Conservation (phyloP, 768 basidiomycete species). For the Stropharia rugosoannulata region DNA sequence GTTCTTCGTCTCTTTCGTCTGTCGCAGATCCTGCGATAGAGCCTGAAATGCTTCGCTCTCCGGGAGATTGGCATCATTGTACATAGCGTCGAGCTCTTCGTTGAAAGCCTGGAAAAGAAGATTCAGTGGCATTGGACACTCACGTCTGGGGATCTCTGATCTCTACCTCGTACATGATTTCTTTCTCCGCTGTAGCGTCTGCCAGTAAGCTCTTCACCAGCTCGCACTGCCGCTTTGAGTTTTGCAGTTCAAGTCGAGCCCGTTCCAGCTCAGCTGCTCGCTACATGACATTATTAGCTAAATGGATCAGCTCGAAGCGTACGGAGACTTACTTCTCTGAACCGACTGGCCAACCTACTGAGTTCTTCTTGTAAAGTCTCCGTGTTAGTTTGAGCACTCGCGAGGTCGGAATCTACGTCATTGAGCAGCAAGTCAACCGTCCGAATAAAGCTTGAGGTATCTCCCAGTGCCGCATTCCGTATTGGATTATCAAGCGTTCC, state of each 20-base stretch:
- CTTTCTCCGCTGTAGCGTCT: conserved; percentile 83
- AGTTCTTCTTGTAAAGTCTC: conserved; percentile 55
- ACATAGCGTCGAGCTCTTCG: conserved; percentile 91
- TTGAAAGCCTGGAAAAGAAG: conserved; percentile 73
- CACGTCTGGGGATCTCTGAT: background rate
- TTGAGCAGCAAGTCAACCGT: conserved; percentile 52
- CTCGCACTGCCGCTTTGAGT: conserved; percentile 71
- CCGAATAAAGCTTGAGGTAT: conserved; percentile 35
- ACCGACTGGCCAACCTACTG: conserved; percentile 44
- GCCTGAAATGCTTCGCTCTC: conserved; percentile 83
- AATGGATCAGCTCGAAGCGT: background rate
- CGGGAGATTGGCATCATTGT: conserved; percentile 79
- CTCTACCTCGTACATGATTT: conserved; percentile 87
- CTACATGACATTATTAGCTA: conserved; percentile 29
- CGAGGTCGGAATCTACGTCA: conserved; percentile 59
- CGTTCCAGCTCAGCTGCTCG: conserved; percentile 63
- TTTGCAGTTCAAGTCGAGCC: conserved; percentile 62
- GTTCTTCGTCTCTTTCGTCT: conserved; percentile 78
- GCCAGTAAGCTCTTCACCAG: conserved; percentile 74
- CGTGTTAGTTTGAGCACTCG: conserved; percentile 50
- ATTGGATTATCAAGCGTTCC: conserved; percentile 32
- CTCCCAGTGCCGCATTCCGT: conserved; percentile 19
- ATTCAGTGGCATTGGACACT: background rate
- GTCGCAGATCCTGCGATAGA: conserved; percentile 67
- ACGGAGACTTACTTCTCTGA: conserved; percentile 52